These are phyloP conservation scores for Thelephora ganbajun DNA, from an alignment of 768 basidiomycete species.

Conservation along the genomic window DNA sequence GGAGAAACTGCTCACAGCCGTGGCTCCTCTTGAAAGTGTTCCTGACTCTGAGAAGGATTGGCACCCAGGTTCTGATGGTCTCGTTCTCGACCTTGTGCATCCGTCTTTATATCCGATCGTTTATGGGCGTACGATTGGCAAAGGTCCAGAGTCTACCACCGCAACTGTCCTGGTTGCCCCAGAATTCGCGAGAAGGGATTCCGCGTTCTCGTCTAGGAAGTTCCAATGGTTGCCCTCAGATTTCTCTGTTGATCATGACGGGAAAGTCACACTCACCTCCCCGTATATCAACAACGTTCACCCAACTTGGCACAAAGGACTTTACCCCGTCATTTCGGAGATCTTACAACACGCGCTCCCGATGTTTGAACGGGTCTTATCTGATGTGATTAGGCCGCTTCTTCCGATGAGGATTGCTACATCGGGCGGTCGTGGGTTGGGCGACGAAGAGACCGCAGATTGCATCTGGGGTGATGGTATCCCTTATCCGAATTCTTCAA, in stretches of 20 bases:
- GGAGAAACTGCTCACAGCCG: no score
- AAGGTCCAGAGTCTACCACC: background rate
- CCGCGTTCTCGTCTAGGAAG: slow-evolving; percentile 6
- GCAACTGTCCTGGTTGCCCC: background rate
- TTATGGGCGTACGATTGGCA: slow-evolving; percentile 18
- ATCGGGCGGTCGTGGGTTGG: background rate
- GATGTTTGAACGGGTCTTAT: slow-evolving; percentile 15
- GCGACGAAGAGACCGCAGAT: background rate
- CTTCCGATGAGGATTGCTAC: background rate
- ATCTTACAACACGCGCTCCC: slow-evolving; percentile 13
- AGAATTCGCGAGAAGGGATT: background rate
- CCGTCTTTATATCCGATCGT: slow-evolving; percentile 28
- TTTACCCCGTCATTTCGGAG: slow-evolving; percentile 10
- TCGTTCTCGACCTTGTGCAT: slow-evolving; percentile 31
- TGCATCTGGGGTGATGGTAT: slow-evolving; percentile 3
- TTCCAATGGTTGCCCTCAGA: slow-evolving; percentile 18
- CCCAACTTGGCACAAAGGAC: slow-evolving; percentile 6
- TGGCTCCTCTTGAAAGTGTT: slow-evolving; percentile 19
- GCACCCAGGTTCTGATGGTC: slow-evolving; percentile 29
- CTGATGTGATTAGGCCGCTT: background rate
- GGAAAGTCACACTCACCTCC: slow-evolving; percentile 7
- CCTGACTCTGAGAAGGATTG: slow-evolving; percentile 26
- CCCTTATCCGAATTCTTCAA: background rate
- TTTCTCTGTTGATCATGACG: slow-evolving; percentile 11
- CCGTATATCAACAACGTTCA: slow-evolving; percentile 18